Conservation (phyloP, 1,284 basidiomycete species). For the Abortiporus biennis region DNA sequence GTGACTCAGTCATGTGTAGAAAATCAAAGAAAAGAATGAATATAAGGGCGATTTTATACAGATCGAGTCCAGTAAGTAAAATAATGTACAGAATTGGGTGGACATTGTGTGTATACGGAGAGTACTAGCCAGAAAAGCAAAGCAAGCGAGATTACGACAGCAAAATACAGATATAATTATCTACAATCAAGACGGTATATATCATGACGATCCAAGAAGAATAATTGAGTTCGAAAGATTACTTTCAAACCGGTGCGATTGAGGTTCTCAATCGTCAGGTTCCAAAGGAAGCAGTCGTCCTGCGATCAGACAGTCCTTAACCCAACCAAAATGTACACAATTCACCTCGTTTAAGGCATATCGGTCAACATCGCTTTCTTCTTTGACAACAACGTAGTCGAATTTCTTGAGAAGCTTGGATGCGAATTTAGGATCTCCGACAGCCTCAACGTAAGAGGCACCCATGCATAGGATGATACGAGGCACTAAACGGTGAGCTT, state of each 20-base stretch:
- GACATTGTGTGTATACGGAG: too few relatives aligned
- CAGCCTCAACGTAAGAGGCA: conserved; percentile 58
- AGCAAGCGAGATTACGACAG: too few relatives aligned
- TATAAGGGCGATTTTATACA: too few relatives aligned
- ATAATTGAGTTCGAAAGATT: background rate
- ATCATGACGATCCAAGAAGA: too few relatives aligned
- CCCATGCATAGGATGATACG: conserved; percentile 72
- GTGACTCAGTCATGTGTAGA: too few relatives aligned
- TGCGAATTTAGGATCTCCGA: conserved; percentile 32
- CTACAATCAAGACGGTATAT: too few relatives aligned
- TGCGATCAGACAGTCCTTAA: conserved; percentile 75
- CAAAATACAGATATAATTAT: too few relatives aligned
- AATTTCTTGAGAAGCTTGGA: conserved; percentile 30
- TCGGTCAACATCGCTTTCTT: conserved; percentile 27
- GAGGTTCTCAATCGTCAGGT: too few relatives aligned
- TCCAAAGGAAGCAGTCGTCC: conserved; percentile 44
- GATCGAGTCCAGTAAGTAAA: too few relatives aligned
- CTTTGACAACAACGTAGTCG: conserved; percentile 66
- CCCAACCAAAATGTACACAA: conserved; percentile 58
- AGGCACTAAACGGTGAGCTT: conserved; percentile 31
- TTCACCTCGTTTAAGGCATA: conserved; percentile 25
- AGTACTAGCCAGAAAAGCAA: too few relatives aligned
- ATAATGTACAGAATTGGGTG: too few relatives aligned
- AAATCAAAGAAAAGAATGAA: too few relatives aligned
- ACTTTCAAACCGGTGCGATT: background rate